Conservation (phyloP, 108 stramenopile genomes). For the Aurantiochytrium sp. region DNA sequence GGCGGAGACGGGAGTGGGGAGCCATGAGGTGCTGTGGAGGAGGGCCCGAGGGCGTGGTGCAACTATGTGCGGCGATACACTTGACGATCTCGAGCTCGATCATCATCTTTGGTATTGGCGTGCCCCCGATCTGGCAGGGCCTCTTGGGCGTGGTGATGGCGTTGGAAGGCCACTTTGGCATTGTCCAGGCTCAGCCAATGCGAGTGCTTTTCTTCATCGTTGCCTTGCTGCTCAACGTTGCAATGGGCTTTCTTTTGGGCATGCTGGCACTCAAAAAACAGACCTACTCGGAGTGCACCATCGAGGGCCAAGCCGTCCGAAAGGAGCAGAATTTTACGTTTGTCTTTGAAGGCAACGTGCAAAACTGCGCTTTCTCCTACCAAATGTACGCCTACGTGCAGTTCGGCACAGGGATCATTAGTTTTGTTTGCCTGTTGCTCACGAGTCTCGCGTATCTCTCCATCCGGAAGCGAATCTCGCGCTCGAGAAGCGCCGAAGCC, state of each 20-base stretch:
- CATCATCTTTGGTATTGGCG: not conserved
- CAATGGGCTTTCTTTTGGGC: not conserved
- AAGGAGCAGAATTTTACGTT: constrained; percentile 12
- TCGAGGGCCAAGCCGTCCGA: not conserved
- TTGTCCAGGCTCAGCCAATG: not conserved
- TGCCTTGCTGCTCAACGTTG: not conserved
- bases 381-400: constrained; percentile 8
- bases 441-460: not conserved
- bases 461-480: not conserved
- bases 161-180: not conserved
- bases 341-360: not conserved
- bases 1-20: too few species aligned
- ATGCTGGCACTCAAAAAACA: not conserved
- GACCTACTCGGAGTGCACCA: not conserved
- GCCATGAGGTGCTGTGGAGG: not conserved
- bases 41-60: not conserved
- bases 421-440: not conserved
- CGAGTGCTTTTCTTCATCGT: not conserved
- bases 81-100: constrained; percentile 3
- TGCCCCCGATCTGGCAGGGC: constrained; percentile 13
- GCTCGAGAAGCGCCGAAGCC: not conserved
- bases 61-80: not conserved
- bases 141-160: not conserved
- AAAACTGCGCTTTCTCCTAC: not conserved
- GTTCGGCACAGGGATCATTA: not conserved